Evolutionary conservation across 2,329 filamentous ascomycete genomes (phyloP).

Genomic region (Colletotrichum siamense): DNA sequence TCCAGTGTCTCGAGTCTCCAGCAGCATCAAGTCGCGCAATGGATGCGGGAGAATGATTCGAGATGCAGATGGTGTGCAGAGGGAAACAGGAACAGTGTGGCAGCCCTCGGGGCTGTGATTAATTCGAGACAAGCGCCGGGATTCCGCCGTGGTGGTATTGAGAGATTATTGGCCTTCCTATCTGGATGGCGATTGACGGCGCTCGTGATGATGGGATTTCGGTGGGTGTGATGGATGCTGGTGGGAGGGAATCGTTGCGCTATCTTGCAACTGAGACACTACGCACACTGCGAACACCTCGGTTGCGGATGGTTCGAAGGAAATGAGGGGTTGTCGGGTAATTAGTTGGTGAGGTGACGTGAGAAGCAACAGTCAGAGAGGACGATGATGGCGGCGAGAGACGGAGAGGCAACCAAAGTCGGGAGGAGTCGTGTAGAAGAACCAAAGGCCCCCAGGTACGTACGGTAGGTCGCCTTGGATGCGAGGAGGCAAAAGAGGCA

Average conservation of each 20-base stretch:
- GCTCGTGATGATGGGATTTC: constrained; percentile 21
- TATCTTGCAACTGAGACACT: background rate
- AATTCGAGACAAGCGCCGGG: constrained; percentile 19
- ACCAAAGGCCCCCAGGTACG: background rate
- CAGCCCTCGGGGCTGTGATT: constrained; percentile 14
- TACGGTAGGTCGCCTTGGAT: background rate
- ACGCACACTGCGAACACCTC: constrained; percentile 10
- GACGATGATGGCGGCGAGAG: background rate
- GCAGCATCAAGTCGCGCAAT: background rate
- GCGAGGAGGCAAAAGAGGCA: background rate
- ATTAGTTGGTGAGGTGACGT: background rate
- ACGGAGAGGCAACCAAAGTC: background rate
- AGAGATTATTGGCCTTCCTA: constrained; percentile 24
- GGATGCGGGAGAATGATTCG: background rate
- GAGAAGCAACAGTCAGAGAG: background rate
- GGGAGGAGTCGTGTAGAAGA: background rate
- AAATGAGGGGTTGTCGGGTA: background rate
- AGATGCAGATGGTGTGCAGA: background rate
- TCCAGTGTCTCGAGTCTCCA: background rate
- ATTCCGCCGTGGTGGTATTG: constrained; percentile 21
- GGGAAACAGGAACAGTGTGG: constrained; percentile 12
- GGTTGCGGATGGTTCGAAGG: constrained; percentile 3
- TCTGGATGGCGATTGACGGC: constrained; percentile 13
- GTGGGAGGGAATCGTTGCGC: background rate
- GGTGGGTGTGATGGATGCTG: constrained; percentile 10